Evolutionary conservation across 495 filamentous ascomycete genomes (phyloP), one percentile per base, ranked within the genome.

Genomic region (Pyronema omphalodes): DNA sequence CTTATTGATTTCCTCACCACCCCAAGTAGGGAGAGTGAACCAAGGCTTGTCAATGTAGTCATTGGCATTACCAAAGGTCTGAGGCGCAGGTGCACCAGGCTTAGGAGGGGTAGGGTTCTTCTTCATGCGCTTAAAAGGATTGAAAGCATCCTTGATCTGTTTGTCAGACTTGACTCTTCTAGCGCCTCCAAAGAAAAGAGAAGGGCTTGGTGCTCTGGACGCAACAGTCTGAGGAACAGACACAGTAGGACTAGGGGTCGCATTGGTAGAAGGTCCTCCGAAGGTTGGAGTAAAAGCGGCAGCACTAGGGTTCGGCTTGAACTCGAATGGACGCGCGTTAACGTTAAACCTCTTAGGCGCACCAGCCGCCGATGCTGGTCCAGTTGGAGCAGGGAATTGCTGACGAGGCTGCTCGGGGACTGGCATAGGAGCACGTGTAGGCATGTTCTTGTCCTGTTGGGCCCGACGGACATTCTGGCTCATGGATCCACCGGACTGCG

Each of bases 301-400:
- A 1, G 81, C 82, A 19, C 73, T 72, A 15, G 82, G 82, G 57
- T 84, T 84, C 3, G 80, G 80, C 58, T 76, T 80, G 67, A 86
- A 86, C 52, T 84, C 81, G 59, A 75, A 54, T 36, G 52, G 52
- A 14, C 39, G 68, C 0, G 82, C 81, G 23, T 73, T 74, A 11
- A 77, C 81, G 59, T 83, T 83, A 69, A 84, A 76, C 56, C 77
- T 76, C 37, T 71, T 70, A 49, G 53, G 49, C 33, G 54, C 46
- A 37, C 51, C 53, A 35, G 57, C 59, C 11, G 53, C 37, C 36
- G 61, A 60, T n/a, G 61, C 57, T 57, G 61, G 61, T 9, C 61
- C 61, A 33, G 61, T 64, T 41, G 61, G 61, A 4, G 60, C 34
- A 12, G 44, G 53, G 18, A 45, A 46, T 54, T 52, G 55, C 14